Percentiles rank a stretch among this genome's conserved stretches.
These are phyloP conservation scores for Curvularia verruculosa DNA, from an alignment of 2,329 filamentous ascomycete genomes.

Conservation along the genomic window DNA sequence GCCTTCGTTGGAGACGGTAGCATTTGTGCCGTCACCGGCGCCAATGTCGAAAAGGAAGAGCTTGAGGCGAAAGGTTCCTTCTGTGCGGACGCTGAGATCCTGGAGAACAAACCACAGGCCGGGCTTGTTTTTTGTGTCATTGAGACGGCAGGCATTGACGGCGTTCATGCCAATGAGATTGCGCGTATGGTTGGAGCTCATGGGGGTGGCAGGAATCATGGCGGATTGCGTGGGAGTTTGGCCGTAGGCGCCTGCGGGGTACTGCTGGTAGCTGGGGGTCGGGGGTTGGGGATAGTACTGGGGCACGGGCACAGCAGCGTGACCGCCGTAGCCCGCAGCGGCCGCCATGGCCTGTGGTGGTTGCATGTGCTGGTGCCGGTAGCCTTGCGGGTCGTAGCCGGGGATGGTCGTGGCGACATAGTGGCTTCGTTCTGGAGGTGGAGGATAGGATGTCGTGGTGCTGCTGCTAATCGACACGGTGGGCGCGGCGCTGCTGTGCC, in stretches of 20 bases:
- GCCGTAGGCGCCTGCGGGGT: conserved; percentile 4
- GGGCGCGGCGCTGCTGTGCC: conserved; percentile 69
- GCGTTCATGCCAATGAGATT: conserved; percentile 93
- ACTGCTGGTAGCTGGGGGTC: conserved; percentile 5
- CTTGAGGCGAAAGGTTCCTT: conserved; percentile 81
- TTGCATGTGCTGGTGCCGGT: conserved; percentile 45
- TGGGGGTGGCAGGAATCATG: conserved; percentile 39
- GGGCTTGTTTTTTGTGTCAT: conserved; percentile 77
- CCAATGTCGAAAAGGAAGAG: conserved; percentile 87
- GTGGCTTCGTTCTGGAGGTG: conserved; percentile 50
- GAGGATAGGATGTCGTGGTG: conserved; percentile 77
- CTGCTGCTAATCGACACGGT: conserved; percentile 76
- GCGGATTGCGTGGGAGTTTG: conserved; percentile 13
- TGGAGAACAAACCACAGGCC: conserved; percentile 98
- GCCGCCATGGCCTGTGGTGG: conserved; percentile 16
- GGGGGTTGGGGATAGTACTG: conserved; percentile 9
- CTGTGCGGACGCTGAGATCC: conserved; percentile 91
- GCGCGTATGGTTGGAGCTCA: conserved; percentile 75
- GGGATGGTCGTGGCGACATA: conserved; percentile 47
- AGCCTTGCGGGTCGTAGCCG: conserved; percentile 6
- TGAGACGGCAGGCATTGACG: conserved; percentile 84
- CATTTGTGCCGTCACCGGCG: conserved; percentile 53
- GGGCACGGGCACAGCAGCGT: conserved; percentile 5
- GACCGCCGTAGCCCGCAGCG: conserved; percentile 12
- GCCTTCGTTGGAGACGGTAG: conserved; percentile 57